Base-by-base conservation (phyloP, 805 yeast species). In the Candida glaebosa region DNA sequence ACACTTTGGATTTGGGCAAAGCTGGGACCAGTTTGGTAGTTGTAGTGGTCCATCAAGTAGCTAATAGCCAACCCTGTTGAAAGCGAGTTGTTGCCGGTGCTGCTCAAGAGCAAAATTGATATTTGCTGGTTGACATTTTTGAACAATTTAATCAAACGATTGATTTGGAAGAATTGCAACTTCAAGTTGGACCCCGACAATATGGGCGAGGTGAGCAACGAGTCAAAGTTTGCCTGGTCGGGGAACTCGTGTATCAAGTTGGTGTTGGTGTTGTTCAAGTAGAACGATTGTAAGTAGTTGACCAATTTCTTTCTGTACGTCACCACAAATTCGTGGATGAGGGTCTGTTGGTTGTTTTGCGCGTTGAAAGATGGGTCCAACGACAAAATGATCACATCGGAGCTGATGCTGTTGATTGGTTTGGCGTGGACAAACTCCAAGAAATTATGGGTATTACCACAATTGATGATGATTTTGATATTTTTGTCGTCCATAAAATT, bases 21-120 rank as follows among this genome's bases (percentile, higher is more conserved):
- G 37, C 69, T 53, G 7, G 63, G 55, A 19, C 50, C 54, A 24
- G 65, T 52, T 44, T 69, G 62, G 43, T 58, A 65, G 42, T 57
- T 56, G 47, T 69, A 69, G 39, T 48, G 51, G 49, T 69, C 75
- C 73, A 69, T 69, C 45, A 67, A 54, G 41, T 62, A 65, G 34
- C 69, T 61, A 17, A 65, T 56, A 4, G 61, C 47, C 38, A 69
- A 50, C 9, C 65, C 62, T 3, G 65, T 65, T 19, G 70, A 57
- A 17, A 60, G 42, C 34, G 45, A 46, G 38, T 45, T 49, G 32
- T 47, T 46, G 2, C 66, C 66, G 25, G 55, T 52, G 26, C 58
- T 64, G n/a, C 67, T 52, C n/a, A 67, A 52, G 32, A 69, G 45
- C 38, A 67, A 50, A 5, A 66, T 56, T 40, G 60, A 63, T 19